Percentiles rank a stretch among this genome's conserved stretches.
phyloP scores from a whole-genome alignment of 176 grass and related monocot species.

The Phoenix roebelenii region DNA sequence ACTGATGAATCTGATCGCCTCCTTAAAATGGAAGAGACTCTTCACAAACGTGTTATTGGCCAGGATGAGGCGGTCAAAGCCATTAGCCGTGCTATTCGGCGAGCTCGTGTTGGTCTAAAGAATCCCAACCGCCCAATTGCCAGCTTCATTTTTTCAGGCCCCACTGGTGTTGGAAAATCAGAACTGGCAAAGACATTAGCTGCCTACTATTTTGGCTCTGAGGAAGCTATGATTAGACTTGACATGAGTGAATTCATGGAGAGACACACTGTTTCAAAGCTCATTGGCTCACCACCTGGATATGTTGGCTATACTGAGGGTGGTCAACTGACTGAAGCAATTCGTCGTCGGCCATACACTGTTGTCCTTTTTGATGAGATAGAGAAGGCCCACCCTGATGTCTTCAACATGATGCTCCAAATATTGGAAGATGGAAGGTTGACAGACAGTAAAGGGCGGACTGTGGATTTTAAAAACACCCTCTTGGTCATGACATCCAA shows the following conservation, averaged over 20 bases:
- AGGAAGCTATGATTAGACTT: slow-evolving; percentile 15
- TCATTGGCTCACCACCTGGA: slow-evolving; percentile 15
- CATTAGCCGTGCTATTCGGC: slow-evolving; percentile 13
- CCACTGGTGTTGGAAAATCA: slow-evolving; percentile 15
- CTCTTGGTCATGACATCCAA: too few species aligned
- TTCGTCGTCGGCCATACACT: slow-evolving; percentile 7
- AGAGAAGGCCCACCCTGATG: slow-evolving; percentile 18
- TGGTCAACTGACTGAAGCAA: slow-evolving; percentile 14
- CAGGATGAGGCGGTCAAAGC: slow-evolving; percentile 18
- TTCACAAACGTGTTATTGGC: slow-evolving; percentile 11
- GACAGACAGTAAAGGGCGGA: slow-evolving; percentile 15
- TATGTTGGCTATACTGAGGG: slow-evolving; percentile 20
- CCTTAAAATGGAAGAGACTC: slow-evolving; percentile 15
- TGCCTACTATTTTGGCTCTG: slow-evolving; percentile 11
- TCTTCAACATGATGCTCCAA: slow-evolving; percentile 22
- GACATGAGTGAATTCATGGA: slow-evolving; percentile 21
- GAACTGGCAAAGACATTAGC: slow-evolving; percentile 14
- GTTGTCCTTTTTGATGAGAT: slow-evolving; percentile 14
- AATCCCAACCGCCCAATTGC: slow-evolving; percentile 11
- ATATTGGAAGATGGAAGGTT: slow-evolving; percentile 15
- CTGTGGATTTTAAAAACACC: not conserved
- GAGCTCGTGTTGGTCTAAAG: slow-evolving; percentile 16
- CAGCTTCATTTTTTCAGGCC: slow-evolving; percentile 16
- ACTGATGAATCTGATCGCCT: slow-evolving; percentile 11
- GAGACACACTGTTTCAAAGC: slow-evolving; percentile 17